Base-by-base conservation (phyloP, 2,329 filamentous ascomycete species). In the Sordariomycetes sp. region DNA sequence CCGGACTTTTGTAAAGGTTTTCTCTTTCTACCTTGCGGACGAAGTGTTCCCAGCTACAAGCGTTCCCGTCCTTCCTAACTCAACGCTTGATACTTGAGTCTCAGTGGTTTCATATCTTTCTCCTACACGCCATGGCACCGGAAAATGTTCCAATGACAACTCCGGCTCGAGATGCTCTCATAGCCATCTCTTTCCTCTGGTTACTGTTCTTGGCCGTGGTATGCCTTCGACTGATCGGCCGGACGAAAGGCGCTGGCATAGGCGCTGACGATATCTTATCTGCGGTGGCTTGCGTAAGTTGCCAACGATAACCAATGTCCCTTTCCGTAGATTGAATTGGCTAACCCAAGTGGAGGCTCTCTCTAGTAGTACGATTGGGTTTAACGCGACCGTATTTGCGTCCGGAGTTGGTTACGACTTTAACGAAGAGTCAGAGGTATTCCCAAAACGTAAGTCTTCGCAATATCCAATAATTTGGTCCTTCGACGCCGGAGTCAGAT, bases 381-480 rank as follows among this genome's bases (percentile, higher is more conserved):
- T 42, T 24, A 40, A 36, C 10, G 21, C 21, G 6, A 28, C 38
- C 36, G 41, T 43, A 4, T 39, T 42, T 27, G 38, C 35, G 9
- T 37, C 40, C 10, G 41, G 43, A 10, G 42, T 45, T 15, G 43
- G 43, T 8, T 38, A 44, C 14, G 33, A 45, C 26, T 38, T 42
- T 15, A 30, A 42, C 16, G 33, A 36, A 18, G 17, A 32, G 12
- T 39, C 37, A 19, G 34, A 34, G 4, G 30, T 39, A 5, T 45
- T 36, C 28, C 40, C 40, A 12, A 38, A 40, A 20, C 11, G 40
- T 42, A 21, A 36, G 40, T 30, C 8, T 18, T 10, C n/a, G 9
- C 28, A 17, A 27, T 27, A 12, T 25, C 12, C n/a, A n/a, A n/a
- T n/a, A n/a, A n/a, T n/a, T n/a, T n/a, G n/a, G n/a, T n/a, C n/a